A percentile compares a stretch with the other conserved stretches of the same genome.
Conservation (phyloP, 108 stramenopile genomes). For the Schizochytrium sp. region DNA sequence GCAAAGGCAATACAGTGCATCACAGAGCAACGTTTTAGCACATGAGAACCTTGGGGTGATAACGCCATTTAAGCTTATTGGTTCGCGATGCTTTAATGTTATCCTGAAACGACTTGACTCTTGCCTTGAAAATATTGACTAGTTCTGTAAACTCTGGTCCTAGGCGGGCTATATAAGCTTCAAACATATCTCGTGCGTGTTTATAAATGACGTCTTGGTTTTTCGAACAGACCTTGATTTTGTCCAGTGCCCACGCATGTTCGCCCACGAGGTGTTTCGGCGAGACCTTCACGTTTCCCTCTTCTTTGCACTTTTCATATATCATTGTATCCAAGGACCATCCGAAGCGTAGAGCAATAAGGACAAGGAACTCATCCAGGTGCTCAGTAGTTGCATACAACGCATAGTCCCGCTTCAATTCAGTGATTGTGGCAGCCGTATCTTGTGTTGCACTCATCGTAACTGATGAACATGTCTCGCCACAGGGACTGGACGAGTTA, state of each 20-base stretch:
- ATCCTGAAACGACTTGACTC: background rate
- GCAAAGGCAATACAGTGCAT: too few relatives aligned
- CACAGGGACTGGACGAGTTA: background rate
- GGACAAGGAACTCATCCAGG: conserved; percentile 13
- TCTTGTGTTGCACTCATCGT: background rate
- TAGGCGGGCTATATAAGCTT: background rate
- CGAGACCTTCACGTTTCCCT: background rate
- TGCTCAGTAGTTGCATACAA: conserved; percentile 1
- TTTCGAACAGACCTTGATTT: background rate
- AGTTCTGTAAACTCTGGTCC: conserved; percentile 8
- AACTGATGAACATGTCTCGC: background rate
- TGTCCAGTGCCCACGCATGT: background rate
- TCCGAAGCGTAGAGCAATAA: conserved; percentile 1
- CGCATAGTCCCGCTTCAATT: background rate
- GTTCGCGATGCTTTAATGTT: background rate
- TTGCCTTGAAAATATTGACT: background rate
- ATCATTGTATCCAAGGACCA: conserved; percentile 31
- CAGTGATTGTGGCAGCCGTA: background rate
- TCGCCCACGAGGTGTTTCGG: background rate
- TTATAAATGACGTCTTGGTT: background rate
- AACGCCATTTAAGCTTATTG: background rate
- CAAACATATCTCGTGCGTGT: background rate
- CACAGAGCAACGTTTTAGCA: background rate
- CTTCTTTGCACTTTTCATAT: conserved; percentile 24
- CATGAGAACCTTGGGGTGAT: background rate